A percentile compares a stretch with the other conserved stretches of the same genome.
Conservation (phyloP, 2,329 filamentous ascomycete species). For the Neofusicoccum sp. region DNA sequence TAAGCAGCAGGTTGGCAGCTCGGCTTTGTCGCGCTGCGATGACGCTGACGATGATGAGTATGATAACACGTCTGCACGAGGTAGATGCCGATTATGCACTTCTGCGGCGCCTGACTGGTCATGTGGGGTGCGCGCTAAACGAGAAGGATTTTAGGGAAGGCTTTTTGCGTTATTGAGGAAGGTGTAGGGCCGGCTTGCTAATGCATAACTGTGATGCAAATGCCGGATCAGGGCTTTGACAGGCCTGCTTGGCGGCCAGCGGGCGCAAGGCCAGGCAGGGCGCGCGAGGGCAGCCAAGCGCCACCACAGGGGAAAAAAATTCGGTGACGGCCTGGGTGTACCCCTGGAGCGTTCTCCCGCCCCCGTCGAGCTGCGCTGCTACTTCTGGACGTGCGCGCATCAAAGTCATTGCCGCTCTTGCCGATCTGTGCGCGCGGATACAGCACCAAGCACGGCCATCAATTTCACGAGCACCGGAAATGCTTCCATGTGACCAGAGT, state of each 20-base stretch:
- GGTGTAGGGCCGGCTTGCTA: neutral
- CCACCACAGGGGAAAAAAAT: too few species aligned
- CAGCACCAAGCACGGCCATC: neutral
- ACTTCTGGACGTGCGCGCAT: too few species aligned
- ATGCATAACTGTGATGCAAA: neutral
- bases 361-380: neutral
- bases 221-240: neutral
- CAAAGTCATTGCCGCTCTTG: constrained; percentile 5
- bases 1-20: too few species aligned
- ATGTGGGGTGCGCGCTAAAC: constrained; percentile 3
- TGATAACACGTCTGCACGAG: too few species aligned
- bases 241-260: neutral
- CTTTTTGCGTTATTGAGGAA: neutral
- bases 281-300: too few species aligned
- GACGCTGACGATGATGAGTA: too few species aligned
- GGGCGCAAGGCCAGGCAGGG: too few species aligned
- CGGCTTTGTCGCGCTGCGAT: too few species aligned
- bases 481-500: neutral
- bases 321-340: too few species aligned
- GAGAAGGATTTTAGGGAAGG: constrained; percentile 5
- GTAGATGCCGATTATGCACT: neutral
- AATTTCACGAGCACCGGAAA: neutral
- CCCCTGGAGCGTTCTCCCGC: constrained; percentile 1
- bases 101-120: neutral
- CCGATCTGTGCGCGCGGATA: neutral